A percentile compares a stretch with the other conserved stretches of the same genome.
Evolutionary conservation across 2,329 filamentous ascomycete species (phyloP).

Genomic region (Beauveria medogensis): DNA sequence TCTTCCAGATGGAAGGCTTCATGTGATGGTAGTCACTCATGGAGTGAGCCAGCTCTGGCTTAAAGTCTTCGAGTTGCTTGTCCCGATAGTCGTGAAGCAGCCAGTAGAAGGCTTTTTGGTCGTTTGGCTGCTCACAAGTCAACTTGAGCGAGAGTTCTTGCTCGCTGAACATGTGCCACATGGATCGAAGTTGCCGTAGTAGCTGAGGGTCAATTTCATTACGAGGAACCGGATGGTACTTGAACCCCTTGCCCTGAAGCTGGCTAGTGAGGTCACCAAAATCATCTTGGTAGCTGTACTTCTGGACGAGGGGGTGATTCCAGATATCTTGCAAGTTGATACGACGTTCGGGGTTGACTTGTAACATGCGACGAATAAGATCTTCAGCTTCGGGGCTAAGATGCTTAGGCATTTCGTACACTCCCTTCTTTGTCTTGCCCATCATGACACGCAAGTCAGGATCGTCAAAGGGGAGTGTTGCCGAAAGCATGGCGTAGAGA

Average conservation of each 20-base stretch:
- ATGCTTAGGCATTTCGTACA: conserved; percentile 52
- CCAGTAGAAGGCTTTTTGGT: conserved; percentile 90
- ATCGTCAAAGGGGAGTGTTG: conserved; percentile 74
- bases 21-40: conserved; percentile 87
- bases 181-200: conserved; percentile 73
- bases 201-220: conserved; percentile 74
- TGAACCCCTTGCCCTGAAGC: conserved; percentile 52
- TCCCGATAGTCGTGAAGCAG: conserved; percentile 75
- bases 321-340: conserved; percentile 78
- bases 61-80: conserved; percentile 80
- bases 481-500: conserved; percentile 78
- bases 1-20: conserved; percentile 48
- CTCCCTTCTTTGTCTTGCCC: conserved; percentile 48
- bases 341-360: conserved; percentile 67
- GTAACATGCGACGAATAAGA: conserved; percentile 71
- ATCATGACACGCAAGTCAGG: conserved; percentile 56
- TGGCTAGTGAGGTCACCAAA: conserved; percentile 48
- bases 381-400: conserved; percentile 65
- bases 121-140: conserved; percentile 61
- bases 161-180: conserved; percentile 83
- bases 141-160: conserved; percentile 63
- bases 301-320: conserved; percentile 76
- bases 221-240: conserved; percentile 48
- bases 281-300: conserved; percentile 70
- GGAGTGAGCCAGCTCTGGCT: conserved; percentile 71